These are phyloP conservation scores for Chaetomium cochliodes DNA, from an alignment of 495 filamentous ascomycete genomes.

Conservation along the genomic window DNA sequence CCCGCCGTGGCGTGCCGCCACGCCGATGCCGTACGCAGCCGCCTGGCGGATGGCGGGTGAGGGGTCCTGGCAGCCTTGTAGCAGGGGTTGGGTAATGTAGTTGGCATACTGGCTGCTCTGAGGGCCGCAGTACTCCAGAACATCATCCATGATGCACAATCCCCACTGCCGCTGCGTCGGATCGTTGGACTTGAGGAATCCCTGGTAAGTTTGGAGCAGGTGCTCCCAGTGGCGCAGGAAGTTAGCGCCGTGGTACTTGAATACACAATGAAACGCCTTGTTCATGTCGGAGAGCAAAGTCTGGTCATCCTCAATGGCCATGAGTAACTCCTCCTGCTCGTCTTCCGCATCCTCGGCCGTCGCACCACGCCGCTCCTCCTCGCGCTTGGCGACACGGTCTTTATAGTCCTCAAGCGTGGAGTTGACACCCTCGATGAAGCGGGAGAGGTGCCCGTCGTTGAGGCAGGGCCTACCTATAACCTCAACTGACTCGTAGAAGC, in stretches of 20 bases:
- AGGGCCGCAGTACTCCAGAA: slow-evolving; percentile 90
- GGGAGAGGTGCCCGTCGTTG: slow-evolving; percentile 70
- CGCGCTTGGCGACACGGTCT: slow-evolving; percentile 71
- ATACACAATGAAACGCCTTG: slow-evolving; percentile 98
- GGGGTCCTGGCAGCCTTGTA: slow-evolving; percentile 76
- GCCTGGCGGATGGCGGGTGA: slow-evolving; percentile 94
- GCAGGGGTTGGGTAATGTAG: slow-evolving; percentile 80
- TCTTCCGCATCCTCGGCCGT: slow-evolving; percentile 56
- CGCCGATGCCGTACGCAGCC: slow-evolving; percentile 92
- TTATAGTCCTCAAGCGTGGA: slow-evolving; percentile 90
- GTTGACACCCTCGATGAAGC: slow-evolving; percentile 80
- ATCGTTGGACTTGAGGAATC: slow-evolving; percentile 78
- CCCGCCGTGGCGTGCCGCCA: slow-evolving; percentile 92
- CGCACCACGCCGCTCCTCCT: slow-evolving; percentile 68
- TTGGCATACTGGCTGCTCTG: slow-evolving; percentile 78
- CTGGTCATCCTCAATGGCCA: slow-evolving; percentile 97
- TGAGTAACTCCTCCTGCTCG: slow-evolving; percentile 72
- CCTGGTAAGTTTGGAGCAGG: slow-evolving; percentile 77
- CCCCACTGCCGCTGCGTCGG: slow-evolving; percentile 97
- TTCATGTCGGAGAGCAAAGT: slow-evolving; percentile 98
- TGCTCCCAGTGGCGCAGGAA: slow-evolving; percentile 89
- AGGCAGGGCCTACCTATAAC: slow-evolving; percentile 84
- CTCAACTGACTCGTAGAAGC: slow-evolving; percentile 98
- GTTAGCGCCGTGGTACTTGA: slow-evolving; percentile 83
- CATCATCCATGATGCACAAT: slow-evolving; percentile 97